Conservation (phyloP, 2,329 filamentous ascomycete species). For the Pleurostoma richardsiae region DNA sequence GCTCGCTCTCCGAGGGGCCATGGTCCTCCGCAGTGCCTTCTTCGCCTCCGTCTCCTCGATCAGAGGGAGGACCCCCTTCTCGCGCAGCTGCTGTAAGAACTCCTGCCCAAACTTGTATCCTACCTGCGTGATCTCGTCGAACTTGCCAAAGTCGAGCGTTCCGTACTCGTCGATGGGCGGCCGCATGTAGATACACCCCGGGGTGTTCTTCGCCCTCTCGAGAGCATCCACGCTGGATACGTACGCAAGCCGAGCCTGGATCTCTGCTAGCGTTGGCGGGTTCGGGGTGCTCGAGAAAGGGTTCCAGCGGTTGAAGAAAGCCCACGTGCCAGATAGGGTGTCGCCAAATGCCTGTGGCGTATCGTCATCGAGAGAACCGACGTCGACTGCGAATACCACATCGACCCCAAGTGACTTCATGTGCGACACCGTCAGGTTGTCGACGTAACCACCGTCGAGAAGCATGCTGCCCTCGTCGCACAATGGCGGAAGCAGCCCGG, state of each 20-base stretch:
- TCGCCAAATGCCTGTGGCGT: constrained; percentile 91
- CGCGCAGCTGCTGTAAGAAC: constrained; percentile 70
- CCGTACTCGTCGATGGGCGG: constrained; percentile 92
- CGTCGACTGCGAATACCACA: constrained; percentile 92
- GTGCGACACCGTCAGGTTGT: constrained; percentile 93
- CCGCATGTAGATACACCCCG: constrained; percentile 93
- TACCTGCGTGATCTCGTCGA: constrained; percentile 91
- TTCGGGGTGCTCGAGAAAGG: constrained; percentile 86
- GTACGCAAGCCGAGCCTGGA: constrained; percentile 90
- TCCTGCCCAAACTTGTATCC: constrained; percentile 83
- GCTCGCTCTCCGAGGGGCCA: constrained; percentile 74
- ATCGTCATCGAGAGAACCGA: constrained; percentile 87
- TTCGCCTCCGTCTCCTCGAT: constrained; percentile 72
- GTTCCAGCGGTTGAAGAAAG: constrained; percentile 93
- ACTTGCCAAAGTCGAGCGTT: constrained; percentile 93
- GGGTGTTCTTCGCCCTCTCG: constrained; percentile 84
- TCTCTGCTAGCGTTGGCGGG: constrained; percentile 90
- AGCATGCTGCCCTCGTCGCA: constrained; percentile 98
- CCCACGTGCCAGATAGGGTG: constrained; percentile 92
- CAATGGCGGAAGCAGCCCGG: constrained; percentile 84
- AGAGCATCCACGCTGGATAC: constrained; percentile 92
- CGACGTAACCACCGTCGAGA: constrained; percentile 91
- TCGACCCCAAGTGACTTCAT: constrained; percentile 95
- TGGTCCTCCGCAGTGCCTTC: constrained; percentile 69
- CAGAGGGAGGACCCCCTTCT: constrained; percentile 68